These are phyloP conservation scores for Metschnikowia colocasiae DNA, from an alignment of 805 yeast genomes.

Conservation along the genomic window DNA sequence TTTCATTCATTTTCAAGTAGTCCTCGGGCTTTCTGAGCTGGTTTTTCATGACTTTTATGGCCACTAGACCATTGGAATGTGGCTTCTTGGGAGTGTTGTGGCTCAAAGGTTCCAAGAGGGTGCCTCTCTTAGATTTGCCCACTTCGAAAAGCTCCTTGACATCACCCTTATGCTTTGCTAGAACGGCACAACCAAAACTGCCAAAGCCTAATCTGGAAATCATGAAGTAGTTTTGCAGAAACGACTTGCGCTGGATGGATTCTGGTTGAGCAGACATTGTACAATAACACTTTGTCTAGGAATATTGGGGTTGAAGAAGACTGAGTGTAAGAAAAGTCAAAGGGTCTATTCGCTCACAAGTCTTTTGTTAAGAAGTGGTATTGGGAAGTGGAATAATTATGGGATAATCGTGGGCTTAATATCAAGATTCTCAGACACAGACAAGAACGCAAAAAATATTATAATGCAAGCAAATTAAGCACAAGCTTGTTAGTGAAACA, in stretches of 20 bases:
- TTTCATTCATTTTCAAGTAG: constrained; percentile 52
- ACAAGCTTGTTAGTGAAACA: not conserved
- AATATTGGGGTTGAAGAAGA: not conserved
- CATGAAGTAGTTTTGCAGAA: constrained; percentile 37
- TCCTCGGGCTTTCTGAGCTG: constrained; percentile 22
- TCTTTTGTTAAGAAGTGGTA: not conserved
- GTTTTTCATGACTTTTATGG: constrained; percentile 74
- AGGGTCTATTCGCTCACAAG: not conserved
- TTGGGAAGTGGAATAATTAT: not conserved
- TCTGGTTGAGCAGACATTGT: not conserved
- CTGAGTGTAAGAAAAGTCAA: not conserved
- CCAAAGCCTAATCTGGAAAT: constrained; percentile 65
- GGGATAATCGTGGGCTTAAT: not conserved
- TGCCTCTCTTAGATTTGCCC: constrained; percentile 27
- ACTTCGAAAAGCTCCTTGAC: constrained; percentile 19
- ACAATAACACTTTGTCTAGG: not conserved
- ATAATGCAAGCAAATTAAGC: not conserved
- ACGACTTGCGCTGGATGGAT: constrained; percentile 15
- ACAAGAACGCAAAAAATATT: not conserved
- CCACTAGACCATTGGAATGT: constrained; percentile 44
- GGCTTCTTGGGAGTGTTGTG: constrained; percentile 20
- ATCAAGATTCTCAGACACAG: constrained; percentile 1
- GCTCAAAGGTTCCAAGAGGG: constrained; percentile 47
- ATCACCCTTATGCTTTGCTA: constrained; percentile 49
- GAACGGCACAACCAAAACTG: constrained; percentile 66